These are phyloP conservation scores for Yarrowia osloensis DNA, from an alignment of 805 yeast species.

Conservation along the genomic window DNA sequence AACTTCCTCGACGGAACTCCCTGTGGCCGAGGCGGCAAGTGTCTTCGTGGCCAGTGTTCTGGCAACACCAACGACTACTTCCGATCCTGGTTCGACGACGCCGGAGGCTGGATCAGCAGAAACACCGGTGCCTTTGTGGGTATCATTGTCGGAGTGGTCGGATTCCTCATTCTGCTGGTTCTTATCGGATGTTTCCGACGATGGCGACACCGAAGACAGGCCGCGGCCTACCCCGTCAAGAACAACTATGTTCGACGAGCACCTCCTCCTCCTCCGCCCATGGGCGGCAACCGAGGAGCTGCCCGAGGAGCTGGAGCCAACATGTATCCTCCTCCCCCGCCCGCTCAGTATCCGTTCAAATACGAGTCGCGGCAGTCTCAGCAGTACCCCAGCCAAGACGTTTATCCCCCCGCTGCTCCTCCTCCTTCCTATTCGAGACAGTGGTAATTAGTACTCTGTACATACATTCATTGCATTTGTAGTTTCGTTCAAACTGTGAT, in stretches of 20 bases:
- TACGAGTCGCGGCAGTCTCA: slow-evolving; percentile 23
- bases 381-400: slow-evolving; percentile 12
- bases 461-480: slow-evolving; percentile 27
- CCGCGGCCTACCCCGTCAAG: neutral
- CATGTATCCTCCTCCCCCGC: slow-evolving; percentile 25
- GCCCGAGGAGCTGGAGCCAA: neutral
- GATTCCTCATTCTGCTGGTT: slow-evolving; percentile 31
- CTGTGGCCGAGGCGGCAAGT: slow-evolving; percentile 40
- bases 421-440: slow-evolving; percentile 23
- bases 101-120: slow-evolving; percentile 34
- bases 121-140: slow-evolving; percentile 37
- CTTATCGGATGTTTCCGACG: slow-evolving; percentile 10
- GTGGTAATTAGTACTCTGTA: slow-evolving; percentile 25
- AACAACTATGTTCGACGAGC: slow-evolving; percentile 1
- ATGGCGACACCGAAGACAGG: slow-evolving; percentile 2
- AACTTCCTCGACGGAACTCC: slow-evolving; percentile 44
- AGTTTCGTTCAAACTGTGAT: neutral
- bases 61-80: slow-evolving; percentile 37
- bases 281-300: neutral
- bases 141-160: slow-evolving; percentile 35
- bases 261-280: slow-evolving; percentile 18
- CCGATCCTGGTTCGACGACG: slow-evolving; percentile 33
- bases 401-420: slow-evolving; percentile 20
- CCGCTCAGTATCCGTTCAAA: slow-evolving; percentile 18
- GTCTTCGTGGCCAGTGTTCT: slow-evolving; percentile 40